A percentile compares a stretch with the other conserved stretches of the same genome.
phyloP scores from a whole-genome alignment of 208 protist genomes.

The Leishmania aethiopica region DNA sequence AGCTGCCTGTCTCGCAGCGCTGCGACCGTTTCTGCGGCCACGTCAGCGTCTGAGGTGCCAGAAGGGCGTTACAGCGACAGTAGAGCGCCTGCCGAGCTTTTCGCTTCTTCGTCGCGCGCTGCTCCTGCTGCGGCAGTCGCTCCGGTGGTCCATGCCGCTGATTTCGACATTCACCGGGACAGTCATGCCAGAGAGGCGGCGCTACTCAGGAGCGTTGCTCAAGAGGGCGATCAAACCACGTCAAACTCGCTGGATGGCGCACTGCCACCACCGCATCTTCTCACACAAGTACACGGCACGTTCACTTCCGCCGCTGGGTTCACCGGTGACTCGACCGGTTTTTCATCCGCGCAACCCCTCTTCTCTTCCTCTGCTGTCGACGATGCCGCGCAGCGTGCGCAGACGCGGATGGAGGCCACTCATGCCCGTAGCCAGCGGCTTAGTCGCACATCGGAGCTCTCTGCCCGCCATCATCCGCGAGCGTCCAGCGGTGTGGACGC shows the following conservation, averaged over 20 bases:
- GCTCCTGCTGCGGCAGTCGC: neutral
- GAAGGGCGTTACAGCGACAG: neutral
- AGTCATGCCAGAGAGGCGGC: neutral
- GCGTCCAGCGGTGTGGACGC: neutral
- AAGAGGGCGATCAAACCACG: neutral
- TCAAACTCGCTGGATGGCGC: neutral
- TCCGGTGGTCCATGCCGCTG: neutral
- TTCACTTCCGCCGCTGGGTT: neutral
- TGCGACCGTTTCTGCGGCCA: neutral
- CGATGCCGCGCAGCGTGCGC: neutral
- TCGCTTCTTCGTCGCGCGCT: neutral
- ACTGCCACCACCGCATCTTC: neutral
- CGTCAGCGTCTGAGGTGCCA: neutral
- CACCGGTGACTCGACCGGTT: neutral
- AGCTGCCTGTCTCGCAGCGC: neutral
- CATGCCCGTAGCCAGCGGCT: neutral
- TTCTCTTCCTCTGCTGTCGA: neutral
- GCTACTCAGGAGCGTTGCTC: neutral
- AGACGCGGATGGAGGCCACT: slow-evolving; percentile 2
- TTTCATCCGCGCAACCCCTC: neutral
- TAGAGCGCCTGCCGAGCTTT: neutral
- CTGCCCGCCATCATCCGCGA: neutral
- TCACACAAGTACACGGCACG: neutral
- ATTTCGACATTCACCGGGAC: neutral
- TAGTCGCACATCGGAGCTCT: neutral